phyloP scores from a whole-genome alignment of 2,329 filamentous ascomycete species.

The Colletotrichum sublineola region DNA sequence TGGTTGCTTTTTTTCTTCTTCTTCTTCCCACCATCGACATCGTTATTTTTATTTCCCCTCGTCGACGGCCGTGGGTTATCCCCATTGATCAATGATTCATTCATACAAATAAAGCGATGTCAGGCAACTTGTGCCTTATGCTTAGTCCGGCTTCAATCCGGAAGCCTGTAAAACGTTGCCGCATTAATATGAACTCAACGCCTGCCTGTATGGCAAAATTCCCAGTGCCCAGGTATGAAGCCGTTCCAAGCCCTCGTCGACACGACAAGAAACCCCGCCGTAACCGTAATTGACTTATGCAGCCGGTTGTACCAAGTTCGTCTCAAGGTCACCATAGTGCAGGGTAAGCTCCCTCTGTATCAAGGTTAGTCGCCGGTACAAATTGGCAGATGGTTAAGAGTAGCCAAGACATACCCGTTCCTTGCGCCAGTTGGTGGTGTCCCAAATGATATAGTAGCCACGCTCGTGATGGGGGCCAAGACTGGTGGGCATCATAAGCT shows the following conservation, averaged over 20 bases:
- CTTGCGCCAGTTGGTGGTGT: conserved; percentile 72
- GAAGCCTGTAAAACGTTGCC: conserved; percentile 37
- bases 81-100: conserved; percentile 40
- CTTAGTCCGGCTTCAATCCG: conserved; percentile 30
- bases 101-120: conserved; percentile 40
- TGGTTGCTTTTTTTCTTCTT: neutral
- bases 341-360: conserved; percentile 70
- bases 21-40: conserved; percentile 18
- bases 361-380: conserved; percentile 37
- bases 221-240: conserved; percentile 35
- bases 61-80: conserved; percentile 27
- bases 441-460: conserved; percentile 77
- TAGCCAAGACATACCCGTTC: conserved; percentile 65
- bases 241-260: conserved; percentile 35
- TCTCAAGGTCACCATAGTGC: conserved; percentile 73
- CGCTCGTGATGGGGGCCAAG: conserved; percentile 71
- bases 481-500: conserved; percentile 72
- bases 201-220: conserved; percentile 35
- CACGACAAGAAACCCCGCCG: conserved; percentile 25
- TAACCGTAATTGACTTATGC: conserved; percentile 23
- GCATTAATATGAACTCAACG: conserved; percentile 39
- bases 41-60: conserved; percentile 40
- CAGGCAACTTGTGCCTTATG: conserved; percentile 26
- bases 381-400: neutral
- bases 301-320: conserved; percentile 48